A percentile compares a stretch with the other conserved stretches of the same genome.
phyloP scores from a whole-genome alignment of 768 basidiomycete species.

The Russula sp. region DNA sequence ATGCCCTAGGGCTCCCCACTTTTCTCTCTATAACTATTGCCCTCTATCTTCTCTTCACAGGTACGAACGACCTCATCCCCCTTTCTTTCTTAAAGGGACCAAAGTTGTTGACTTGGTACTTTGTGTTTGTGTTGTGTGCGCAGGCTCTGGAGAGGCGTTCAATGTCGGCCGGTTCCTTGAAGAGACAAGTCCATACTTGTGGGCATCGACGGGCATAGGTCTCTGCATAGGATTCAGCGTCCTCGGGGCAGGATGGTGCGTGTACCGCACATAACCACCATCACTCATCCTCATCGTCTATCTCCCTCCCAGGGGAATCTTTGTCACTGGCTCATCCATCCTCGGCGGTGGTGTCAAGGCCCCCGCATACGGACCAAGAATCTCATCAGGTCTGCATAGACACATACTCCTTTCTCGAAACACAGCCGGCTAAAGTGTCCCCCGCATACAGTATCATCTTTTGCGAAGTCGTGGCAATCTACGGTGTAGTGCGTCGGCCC shows the following conservation, averaged over 20 bases:
- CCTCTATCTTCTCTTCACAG: conserved; percentile 88
- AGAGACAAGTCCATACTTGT: conserved; percentile 90
- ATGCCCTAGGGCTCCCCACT: conserved; percentile 64
- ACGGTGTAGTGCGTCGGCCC: conserved; percentile 70
- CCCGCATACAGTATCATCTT: conserved; percentile 78
- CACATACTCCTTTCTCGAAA: neutral
- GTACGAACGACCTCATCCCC: conserved; percentile 43
- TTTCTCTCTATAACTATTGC: conserved; percentile 65
- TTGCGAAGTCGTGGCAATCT: conserved; percentile 99
- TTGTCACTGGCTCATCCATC: conserved; percentile 94
- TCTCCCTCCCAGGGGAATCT: conserved; percentile 78
- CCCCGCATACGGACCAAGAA: conserved; percentile 95
- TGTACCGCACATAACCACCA: conserved; percentile 8
- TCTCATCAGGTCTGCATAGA: conserved; percentile 72
- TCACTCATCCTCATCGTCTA: neutral
- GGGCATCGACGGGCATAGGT: conserved; percentile 88
- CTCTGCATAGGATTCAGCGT: conserved; percentile 93
- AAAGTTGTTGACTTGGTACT: neutral
- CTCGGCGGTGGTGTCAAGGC: conserved; percentile 93
- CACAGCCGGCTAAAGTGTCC: no score
- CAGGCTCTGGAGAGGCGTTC: conserved; percentile 88
- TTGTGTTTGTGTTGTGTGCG: neutral
- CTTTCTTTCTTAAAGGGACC: neutral
- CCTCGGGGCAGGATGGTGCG: conserved; percentile 92
- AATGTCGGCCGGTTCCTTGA: conserved; percentile 93